Evolutionary conservation across 352 stramenopile genomes (phyloP), one percentile per base, ranked within the genome.

Genomic region (Pythium angustatum): DNA sequence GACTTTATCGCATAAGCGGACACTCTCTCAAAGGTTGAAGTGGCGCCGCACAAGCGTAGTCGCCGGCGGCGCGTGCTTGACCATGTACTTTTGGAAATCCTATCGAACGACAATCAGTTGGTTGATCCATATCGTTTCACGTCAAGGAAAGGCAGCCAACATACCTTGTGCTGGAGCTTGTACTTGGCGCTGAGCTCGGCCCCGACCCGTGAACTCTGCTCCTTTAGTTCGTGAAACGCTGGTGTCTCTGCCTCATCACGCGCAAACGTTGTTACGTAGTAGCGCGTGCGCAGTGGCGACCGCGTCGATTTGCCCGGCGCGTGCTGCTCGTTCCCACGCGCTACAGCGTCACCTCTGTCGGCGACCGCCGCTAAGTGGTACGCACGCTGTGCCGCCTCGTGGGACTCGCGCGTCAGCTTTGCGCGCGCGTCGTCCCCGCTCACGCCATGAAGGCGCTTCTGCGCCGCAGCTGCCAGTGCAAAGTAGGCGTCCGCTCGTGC

Each of bases 1-100:
- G 71, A 78, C 40, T 78, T 78, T 52, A 75, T 78, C 38, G 71
- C 64, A 6, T 75, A 56, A 67, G 28, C 7, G n/a, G n/a, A n/a
- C 4, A 24, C n/a, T 11, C 3, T 15, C 36, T 62, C 57, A 74
- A 49, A 69, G 33, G 21, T 55, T 38, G 14, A 74, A 67, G 4
- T 69, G 55, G 11, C 36, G 45, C 17, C 67, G 61, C 33, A 55
- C 56, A 11, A 74, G n/a, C 24, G 48, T 55, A 14, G 61, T 62
- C 24, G 41, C 24, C 28, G 60, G 55, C 6, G 67, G 67, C 12
- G 61, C 61, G 33, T 69, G 40, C 47, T 59, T 69, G 12, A 67
- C 28, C 49, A 74, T 27, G 56, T 69, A 74, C 44, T 74, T 69
- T 58, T 69, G 44, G 8, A 74, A 67, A 45, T 74, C 67, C 67